Evolutionary conservation across 2,329 filamentous ascomycete species (phyloP).

Genomic region (Alternaria longipes): DNA sequence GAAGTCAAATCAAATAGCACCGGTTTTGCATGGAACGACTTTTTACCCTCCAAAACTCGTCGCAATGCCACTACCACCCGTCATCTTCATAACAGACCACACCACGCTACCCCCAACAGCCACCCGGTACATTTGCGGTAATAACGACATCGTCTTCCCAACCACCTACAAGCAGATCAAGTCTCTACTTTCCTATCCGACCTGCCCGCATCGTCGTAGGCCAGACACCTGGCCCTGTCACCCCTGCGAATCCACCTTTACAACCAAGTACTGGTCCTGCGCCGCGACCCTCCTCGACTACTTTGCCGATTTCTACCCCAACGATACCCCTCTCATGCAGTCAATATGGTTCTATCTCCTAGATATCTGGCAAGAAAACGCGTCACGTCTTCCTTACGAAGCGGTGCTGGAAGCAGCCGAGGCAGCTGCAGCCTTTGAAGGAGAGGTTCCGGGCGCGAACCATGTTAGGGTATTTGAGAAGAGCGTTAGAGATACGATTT

Average conservation of each 20-base stretch:
- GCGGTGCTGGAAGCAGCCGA: conserved; percentile 15
- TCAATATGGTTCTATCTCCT: conserved; percentile 41
- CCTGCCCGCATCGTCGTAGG: background rate
- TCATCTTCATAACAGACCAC: conserved; percentile 6
- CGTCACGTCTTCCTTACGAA: background rate
- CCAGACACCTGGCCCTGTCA: conserved; percentile 16
- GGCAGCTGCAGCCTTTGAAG: background rate
- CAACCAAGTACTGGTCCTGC: conserved; percentile 25
- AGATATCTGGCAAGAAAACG: conserved; percentile 32
- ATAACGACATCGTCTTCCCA: conserved; percentile 3
- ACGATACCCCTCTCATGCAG: conserved; percentile 35
- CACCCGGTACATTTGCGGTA: background rate
- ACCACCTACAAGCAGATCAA: conserved; percentile 26
- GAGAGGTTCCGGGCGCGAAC: background rate
- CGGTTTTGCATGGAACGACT: background rate
- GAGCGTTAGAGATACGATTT: conserved; percentile 1
- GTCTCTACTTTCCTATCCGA: conserved; percentile 12
- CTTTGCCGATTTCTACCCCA: conserved; percentile 37
- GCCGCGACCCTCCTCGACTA: conserved; percentile 41
- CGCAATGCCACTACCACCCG: background rate
- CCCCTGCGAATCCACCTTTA: conserved; percentile 13
- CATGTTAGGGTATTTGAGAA: conserved; percentile 10
- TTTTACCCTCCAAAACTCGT: background rate
- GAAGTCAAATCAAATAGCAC: background rate
- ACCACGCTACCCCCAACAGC: background rate